Conservation (phyloP, 106 monocot species). For the Platanthera zijinensis region DNA sequence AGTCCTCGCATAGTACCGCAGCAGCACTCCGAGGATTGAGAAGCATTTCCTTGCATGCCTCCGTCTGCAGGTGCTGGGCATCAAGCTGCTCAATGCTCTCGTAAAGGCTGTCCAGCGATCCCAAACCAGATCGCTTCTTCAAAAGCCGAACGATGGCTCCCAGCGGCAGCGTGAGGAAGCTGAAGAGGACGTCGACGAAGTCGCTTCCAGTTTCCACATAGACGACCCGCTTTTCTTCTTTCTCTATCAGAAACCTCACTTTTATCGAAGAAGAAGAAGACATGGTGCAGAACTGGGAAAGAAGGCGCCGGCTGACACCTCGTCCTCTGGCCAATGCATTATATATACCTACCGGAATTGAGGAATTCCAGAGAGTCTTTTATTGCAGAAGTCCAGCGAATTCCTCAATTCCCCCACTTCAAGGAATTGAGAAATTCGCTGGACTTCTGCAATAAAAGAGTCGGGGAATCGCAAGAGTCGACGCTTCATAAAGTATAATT, state of each 20-base stretch:
- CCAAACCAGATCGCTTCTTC: slow-evolving; percentile 8
- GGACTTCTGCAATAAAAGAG: too few relatives aligned
- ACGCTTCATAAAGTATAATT: too few relatives aligned
- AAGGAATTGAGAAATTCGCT: too few relatives aligned
- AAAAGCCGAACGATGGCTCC: slow-evolving; percentile 32
- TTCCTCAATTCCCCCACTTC: too few relatives aligned
- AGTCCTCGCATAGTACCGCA: slow-evolving; percentile 1
- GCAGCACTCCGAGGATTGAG: slow-evolving; percentile 16
- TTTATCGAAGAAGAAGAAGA: background rate
- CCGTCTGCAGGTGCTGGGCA: slow-evolving; percentile 11
- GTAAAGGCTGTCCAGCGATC: slow-evolving; percentile 29
- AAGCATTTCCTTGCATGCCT: slow-evolving; percentile 30
- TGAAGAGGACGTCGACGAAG: slow-evolving; percentile 41
- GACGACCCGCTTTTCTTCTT: slow-evolving; percentile 15
- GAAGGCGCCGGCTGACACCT: too few relatives aligned
- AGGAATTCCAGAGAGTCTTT: too few relatives aligned
- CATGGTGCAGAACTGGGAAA: background rate
- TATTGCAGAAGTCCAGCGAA: too few relatives aligned
- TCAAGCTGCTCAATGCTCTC: slow-evolving; percentile 30
- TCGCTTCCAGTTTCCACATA: slow-evolving; percentile 33
- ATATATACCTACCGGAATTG: too few relatives aligned
- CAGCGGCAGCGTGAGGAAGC: slow-evolving; percentile 46
- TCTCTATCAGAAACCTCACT: slow-evolving; percentile 15
- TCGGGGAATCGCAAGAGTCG: too few relatives aligned
- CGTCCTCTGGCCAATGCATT: too few relatives aligned